phyloP scores from a whole-genome alignment of 345 rosid genomes.

The Gossypium arboreum region DNA sequence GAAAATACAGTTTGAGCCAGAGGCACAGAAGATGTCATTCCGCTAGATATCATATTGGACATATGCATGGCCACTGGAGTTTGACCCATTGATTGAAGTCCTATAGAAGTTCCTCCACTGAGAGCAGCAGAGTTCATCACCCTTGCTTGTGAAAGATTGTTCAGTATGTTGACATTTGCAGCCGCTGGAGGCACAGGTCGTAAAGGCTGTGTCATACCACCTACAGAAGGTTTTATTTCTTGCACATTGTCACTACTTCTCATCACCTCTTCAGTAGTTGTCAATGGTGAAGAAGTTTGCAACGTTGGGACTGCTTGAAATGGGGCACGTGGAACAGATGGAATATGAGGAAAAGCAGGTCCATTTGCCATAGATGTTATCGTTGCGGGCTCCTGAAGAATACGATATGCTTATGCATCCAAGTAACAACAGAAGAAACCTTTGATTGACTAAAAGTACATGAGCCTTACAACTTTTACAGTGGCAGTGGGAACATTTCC shows the following conservation, averaged over 20 bases:
- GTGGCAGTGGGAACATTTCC: conserved; percentile 74
- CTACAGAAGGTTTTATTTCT: conserved; percentile 77
- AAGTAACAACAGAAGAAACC: conserved; percentile 15
- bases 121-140: conserved; percentile 85
- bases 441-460: conserved; percentile 10
- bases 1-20: conserved; percentile 68
- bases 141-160: conserved; percentile 86
- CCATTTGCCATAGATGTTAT: conserved; percentile 64
- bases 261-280: conserved; percentile 72
- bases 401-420: conserved; percentile 12
- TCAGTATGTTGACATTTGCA: conserved; percentile 83
- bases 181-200: conserved; percentile 62
- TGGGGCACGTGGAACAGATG: conserved; percentile 71
- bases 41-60: conserved; percentile 95
- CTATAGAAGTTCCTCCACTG: conserved; percentile 78
- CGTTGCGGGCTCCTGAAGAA: conserved; percentile 79
- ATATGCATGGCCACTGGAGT: conserved; percentile 89
- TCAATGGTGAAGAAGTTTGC: conserved; percentile 80
- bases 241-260: conserved; percentile 49
- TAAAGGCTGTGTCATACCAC: conserved; percentile 58
- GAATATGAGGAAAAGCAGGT: conserved; percentile 59
- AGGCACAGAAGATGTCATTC: conserved; percentile 81
- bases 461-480: conserved; percentile 81
- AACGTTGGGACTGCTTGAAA: conserved; percentile 65
- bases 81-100: conserved; percentile 65